phyloP scores from a whole-genome alignment of 139 green algal species.

The Haematococcus lacustris region DNA sequence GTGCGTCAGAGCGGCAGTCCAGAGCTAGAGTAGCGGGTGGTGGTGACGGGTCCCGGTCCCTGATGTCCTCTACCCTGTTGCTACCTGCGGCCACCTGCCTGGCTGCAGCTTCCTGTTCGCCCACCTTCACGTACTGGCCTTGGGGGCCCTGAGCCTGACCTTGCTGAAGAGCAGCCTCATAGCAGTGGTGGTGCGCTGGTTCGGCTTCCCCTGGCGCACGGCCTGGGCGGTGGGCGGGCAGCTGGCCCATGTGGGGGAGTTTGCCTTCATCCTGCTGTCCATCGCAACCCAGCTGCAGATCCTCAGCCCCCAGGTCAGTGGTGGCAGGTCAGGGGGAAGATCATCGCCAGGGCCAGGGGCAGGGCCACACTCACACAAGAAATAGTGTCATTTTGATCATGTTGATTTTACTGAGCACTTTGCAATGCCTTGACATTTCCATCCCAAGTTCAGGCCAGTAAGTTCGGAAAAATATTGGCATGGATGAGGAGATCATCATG shows the following conservation, averaged over 20 bases:
- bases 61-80: too few relatives aligned
- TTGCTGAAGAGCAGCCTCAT: conserved; percentile 75
- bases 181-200: conserved; percentile 63
- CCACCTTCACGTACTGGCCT: conserved; percentile 53
- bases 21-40: too few relatives aligned
- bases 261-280: conserved; percentile 91
- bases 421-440: not conserved
- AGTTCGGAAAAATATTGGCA: not conserved
- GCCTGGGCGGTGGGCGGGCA: conserved; percentile 72
- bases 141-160: conserved; percentile 59
- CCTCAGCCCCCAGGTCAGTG: conserved; percentile 54
- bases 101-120: conserved; percentile 8
- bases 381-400: not conserved
- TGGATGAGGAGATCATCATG: not conserved
- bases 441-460: not conserved
- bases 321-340: not conserved
- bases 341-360: not conserved
- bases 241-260: conserved; percentile 90
- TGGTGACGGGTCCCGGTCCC: too few relatives aligned
- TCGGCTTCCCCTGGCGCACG: conserved; percentile 26
- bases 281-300: conserved; percentile 70
- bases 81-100: too few relatives aligned
- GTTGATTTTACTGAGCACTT: too few relatives aligned
- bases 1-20: too few relatives aligned
- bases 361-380: not conserved